Evolutionary conservation across 1,139 yeast species (phyloP), one percentile per base, ranked within the genome.

Genomic region (Wickerhamomyces sp.): DNA sequence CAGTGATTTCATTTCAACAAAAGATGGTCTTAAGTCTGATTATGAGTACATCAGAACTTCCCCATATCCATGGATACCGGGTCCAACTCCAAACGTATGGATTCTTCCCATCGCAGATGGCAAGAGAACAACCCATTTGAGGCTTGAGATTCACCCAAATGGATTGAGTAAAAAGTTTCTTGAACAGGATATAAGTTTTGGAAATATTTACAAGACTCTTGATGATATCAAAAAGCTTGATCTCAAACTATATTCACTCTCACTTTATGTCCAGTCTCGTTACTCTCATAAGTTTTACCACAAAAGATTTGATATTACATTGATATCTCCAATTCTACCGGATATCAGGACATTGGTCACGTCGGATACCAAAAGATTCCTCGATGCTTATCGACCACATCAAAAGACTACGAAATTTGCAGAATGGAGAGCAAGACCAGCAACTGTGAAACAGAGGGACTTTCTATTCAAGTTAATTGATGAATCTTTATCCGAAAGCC

Each of bases 371-470:
- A 47, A 58, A 48, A 44, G 49, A 37, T 39, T 60, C n/a, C 34
- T 59, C 4, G 38, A 45, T 32, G 50, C 47, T 23, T 39, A 49
- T 18, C 43, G 36, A 42, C 46, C 38, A 55, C 49, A 10, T 31
- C 31, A 7, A 32, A 39, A 62, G 48, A 39, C 60, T 45, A 42
- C 60, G 15, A 64, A 60, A 41, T 58, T 41, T 44, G 57, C 67
- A 10, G 46, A 46, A n/a, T 67, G 71, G 71, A 58, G 72, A 46
- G 5, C 11, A 11, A 38, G 31, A 13, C 18, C 18, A 23, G 18
- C 40, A 27, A 13, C 39, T 4, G 23, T 13, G 13, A 36, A 27
- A 36, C 39, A 36, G 27, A 36, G 14, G 18, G 8, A 8, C 7
- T 36, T 27, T 27, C 14, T 36, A 14, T 11, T 36, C 10, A 36